Percentiles rank a stretch among this genome's conserved stretches.
Evolutionary conservation across 768 basidiomycete species (phyloP).

Genomic region (Kondoa malvinella): DNA sequence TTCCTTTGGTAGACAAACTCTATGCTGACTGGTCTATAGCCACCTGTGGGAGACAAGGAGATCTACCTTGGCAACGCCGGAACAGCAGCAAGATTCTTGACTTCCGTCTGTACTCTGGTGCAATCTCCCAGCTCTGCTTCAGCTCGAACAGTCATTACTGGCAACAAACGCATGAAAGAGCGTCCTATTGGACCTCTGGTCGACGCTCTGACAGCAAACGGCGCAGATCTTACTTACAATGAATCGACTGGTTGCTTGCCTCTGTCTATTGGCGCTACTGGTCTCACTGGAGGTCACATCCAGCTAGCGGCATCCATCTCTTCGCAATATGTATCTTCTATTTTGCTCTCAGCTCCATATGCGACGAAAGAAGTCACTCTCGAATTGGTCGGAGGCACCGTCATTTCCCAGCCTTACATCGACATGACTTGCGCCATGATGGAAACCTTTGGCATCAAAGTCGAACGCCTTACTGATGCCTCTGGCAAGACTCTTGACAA

Average conservation of each 20-base stretch:
- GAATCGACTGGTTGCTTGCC: conserved; percentile 74
- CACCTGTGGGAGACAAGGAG: conserved; percentile 64
- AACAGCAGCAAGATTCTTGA: conserved; percentile 91
- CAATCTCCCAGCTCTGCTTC: conserved; percentile 29
- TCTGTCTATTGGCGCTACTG: conserved; percentile 59
- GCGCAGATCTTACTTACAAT: conserved; percentile 55
- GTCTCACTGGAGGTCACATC: conserved; percentile 64
- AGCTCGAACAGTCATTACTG: conserved; percentile 61
- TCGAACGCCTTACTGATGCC: conserved; percentile 47
- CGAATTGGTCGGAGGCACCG: conserved; percentile 78
- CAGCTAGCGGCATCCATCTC: conserved; percentile 84
- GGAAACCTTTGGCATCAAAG: conserved; percentile 70
- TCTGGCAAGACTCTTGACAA: conserved; percentile 53
- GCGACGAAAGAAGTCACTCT: conserved; percentile 65
- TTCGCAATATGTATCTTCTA: conserved; percentile 94
- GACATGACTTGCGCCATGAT: conserved; percentile 99
- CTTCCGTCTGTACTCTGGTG: conserved; percentile 85
- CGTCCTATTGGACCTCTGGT: conserved; percentile 91
- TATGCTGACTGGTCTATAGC: conserved; percentile 9
- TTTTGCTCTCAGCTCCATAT: conserved; percentile 91
- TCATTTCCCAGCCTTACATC: conserved; percentile 97
- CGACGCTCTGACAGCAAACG: conserved; percentile 66
- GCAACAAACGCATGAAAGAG: conserved; percentile 97
- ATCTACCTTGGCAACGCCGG: conserved; percentile 94
- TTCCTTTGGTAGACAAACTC: neutral